Percentiles rank a stretch among this genome's conserved stretches.
phyloP scores from a whole-genome alignment of 345 rosid genomes.

The Gossypium longicalyx region DNA sequence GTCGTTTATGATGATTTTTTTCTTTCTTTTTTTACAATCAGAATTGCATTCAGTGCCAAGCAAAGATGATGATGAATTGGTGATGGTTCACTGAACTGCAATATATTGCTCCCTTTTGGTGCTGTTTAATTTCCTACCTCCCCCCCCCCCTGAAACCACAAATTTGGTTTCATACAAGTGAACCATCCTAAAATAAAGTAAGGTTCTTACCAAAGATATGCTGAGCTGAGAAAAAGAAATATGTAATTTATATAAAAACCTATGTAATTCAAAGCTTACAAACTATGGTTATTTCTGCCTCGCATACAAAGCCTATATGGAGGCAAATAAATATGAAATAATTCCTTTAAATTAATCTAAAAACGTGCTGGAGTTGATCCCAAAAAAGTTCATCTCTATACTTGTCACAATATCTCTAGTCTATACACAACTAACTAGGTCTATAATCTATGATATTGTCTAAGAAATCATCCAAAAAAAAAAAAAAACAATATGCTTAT shows the following conservation, averaged over 20 bases:
- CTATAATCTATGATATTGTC: not conserved
- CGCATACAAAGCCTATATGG: not conserved
- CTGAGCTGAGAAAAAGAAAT: not conserved
- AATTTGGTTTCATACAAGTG: not conserved
- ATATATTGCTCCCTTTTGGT: not conserved
- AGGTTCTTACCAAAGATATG: not conserved
- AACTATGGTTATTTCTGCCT: not conserved
- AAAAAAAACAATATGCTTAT: not conserved
- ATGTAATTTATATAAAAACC: not conserved
- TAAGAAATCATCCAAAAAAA: not conserved
- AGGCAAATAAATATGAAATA: slow-evolving; percentile 7
- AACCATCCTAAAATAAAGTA: not conserved
- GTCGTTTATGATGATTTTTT: not conserved
- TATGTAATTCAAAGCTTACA: not conserved
- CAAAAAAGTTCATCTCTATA: not conserved
- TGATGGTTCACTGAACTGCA: not conserved
- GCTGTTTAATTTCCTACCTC: not conserved
- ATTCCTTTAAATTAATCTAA: not conserved
- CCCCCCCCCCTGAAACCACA: no score
- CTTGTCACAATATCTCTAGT: slow-evolving; percentile 1
- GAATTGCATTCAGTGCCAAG: slow-evolving; percentile 12
- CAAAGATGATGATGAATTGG: not conserved
- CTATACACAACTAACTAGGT: not conserved
- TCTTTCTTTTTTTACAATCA: not conserved
- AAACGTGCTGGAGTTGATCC: not conserved